Conservation (phyloP, 257 asterid species). For the Salvia rosmarinus region DNA sequence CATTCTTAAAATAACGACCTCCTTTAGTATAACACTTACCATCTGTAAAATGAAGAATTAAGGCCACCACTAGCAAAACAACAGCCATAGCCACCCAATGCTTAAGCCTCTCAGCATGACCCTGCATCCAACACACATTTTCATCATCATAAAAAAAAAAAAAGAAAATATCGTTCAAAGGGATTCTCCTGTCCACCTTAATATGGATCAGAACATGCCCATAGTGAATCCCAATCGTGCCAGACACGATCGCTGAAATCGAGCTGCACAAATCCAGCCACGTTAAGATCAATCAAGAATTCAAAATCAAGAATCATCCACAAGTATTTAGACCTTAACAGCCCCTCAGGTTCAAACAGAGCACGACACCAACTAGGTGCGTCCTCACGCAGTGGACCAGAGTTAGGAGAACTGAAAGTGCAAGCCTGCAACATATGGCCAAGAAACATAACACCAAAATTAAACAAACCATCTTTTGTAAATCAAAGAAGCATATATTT, state of each 20-base stretch:
- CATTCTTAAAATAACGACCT: background rate
- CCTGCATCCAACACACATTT: conserved; percentile 42
- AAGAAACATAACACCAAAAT: background rate
- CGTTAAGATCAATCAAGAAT: background rate
- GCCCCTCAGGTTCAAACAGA: conserved; percentile 92
- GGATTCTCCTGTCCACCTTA: conserved; percentile 45
- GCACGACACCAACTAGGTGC: conserved; percentile 87
- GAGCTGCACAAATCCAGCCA: conserved; percentile 50
- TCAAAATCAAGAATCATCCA: conserved; percentile 20
- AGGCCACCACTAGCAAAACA: conserved; percentile 52
- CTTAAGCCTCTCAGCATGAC: conserved; percentile 78
- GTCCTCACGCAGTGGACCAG: conserved; percentile 62
- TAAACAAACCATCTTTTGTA: background rate
- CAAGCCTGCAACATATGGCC: conserved; percentile 59
- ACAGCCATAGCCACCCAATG: conserved; percentile 84
- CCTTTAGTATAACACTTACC: conserved; percentile 43
- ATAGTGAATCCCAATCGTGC: conserved; percentile 83
- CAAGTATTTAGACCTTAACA: conserved; percentile 52
- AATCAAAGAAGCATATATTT: background rate
- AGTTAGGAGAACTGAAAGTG: conserved; percentile 66
- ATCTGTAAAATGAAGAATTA: conserved; percentile 77
- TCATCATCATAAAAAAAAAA: background rate
- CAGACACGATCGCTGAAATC: conserved; percentile 77
- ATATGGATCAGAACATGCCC: conserved; percentile 87
- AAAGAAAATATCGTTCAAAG: background rate